Evolutionary conservation across 2,329 filamentous ascomycete species (phyloP).

Genomic region (Huntiella omanensis): DNA sequence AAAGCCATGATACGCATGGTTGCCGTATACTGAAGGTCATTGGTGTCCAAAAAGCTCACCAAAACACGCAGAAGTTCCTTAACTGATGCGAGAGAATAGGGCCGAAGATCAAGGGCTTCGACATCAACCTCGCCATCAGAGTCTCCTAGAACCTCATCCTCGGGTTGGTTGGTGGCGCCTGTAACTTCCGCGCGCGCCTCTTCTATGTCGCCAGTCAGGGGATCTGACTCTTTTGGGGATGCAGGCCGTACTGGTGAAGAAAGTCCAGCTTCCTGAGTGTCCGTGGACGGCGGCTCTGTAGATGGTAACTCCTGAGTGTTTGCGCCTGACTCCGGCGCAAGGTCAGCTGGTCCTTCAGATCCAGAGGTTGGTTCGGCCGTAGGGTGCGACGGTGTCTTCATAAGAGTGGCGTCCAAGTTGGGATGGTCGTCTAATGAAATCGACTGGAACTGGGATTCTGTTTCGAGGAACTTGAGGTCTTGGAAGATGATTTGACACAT

Average conservation of each 20-base stretch:
- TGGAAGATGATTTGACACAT: constrained; percentile 99
- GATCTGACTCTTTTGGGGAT: neutral
- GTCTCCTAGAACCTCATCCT: neutral
- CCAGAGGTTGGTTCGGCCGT: neutral
- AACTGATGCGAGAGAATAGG: constrained; percentile 88
- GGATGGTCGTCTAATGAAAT: constrained; percentile 48
- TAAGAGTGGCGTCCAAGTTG: constrained; percentile 59
- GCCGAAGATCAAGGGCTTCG: constrained; percentile 46
- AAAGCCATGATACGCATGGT: constrained; percentile 94
- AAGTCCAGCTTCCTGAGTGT: too few relatives aligned
- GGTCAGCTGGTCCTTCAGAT: too few relatives aligned
- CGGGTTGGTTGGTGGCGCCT: neutral
- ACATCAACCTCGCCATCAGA: constrained; percentile 13
- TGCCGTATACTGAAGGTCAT: constrained; percentile 82
- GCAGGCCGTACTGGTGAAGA: neutral
- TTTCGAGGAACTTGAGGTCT: constrained; percentile 70
- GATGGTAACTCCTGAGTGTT: neutral
- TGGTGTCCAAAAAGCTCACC: constrained; percentile 82
- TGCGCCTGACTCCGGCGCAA: neutral
- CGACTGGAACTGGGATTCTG: constrained; percentile 49
- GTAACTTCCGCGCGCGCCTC: neutral
- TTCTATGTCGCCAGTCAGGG: neutral
- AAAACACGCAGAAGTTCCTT: constrained; percentile 84
- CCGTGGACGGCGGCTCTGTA: neutral
- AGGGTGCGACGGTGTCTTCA: constrained; percentile 31